Conservation (phyloP, 1,139 yeast species). For the Zygotorulaspora mrakii region DNA sequence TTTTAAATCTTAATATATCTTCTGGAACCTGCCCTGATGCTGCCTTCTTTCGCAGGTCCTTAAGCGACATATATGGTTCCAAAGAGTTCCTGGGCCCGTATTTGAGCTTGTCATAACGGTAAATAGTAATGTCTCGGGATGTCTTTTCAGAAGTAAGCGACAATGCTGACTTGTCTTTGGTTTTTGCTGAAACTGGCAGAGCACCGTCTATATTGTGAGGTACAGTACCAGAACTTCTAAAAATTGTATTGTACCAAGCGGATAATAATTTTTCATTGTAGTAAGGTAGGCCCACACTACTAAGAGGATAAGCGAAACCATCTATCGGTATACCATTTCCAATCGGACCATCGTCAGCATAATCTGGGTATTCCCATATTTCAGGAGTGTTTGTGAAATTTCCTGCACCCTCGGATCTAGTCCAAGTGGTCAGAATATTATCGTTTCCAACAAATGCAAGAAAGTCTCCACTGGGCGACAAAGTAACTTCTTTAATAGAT, state of each 20-base stretch:
- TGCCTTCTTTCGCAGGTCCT: constrained; percentile 51
- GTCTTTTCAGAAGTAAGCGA: constrained; percentile 1
- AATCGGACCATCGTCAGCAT: constrained; percentile 34
- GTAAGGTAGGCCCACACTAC: constrained; percentile 79
- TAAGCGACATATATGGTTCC: constrained; percentile 53
- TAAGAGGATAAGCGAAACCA: constrained; percentile 55
- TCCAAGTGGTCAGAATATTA: constrained; percentile 73
- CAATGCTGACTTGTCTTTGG: constrained; percentile 3
- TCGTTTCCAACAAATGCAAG: constrained; percentile 64
- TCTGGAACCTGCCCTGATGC: constrained; percentile 18
- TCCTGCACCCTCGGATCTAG: constrained; percentile 26
- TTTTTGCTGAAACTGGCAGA: constrained; percentile 11
- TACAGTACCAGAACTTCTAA: constrained; percentile 50
- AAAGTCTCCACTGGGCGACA: constrained; percentile 80
- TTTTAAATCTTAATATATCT: constrained; percentile 28
- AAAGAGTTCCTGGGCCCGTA: constrained; percentile 52
- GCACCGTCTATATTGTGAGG: constrained; percentile 40
- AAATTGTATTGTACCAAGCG: constrained; percentile 66
- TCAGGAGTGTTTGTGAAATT: constrained; percentile 40
- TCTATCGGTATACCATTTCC: constrained; percentile 42
- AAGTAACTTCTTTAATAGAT: constrained; percentile 53
- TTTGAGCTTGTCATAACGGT: constrained; percentile 50
- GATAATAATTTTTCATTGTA: constrained; percentile 76
- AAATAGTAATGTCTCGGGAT: constrained; percentile 20
- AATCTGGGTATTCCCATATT: constrained; percentile 39